These are phyloP conservation scores for Oropetium thomaeum DNA, from an alignment of 176 grass and related monocot genomes.

Conservation along the genomic window DNA sequence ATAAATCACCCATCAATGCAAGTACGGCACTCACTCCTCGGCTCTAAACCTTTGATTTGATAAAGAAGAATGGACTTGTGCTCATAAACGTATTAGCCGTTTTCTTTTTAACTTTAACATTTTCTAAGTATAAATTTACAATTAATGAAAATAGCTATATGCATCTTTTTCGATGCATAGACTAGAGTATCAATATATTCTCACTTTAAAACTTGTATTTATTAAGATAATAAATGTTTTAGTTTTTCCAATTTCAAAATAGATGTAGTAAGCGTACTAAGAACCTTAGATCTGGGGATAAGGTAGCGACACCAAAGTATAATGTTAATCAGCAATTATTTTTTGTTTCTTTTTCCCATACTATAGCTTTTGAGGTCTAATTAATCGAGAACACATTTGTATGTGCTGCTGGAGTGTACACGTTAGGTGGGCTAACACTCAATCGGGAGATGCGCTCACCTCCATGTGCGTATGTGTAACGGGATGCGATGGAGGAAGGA, in stretches of 20 bases:
- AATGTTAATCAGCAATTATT: neutral
- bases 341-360: neutral
- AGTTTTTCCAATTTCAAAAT: too few species aligned
- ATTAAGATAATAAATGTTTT: too few species aligned
- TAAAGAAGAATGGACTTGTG: neutral
- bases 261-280: too few species aligned
- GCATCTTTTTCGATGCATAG: too few species aligned
- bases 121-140: too few species aligned
- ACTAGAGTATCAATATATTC: too few species aligned
- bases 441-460: neutral
- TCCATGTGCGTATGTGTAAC: neutral
- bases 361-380: neutral
- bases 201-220: too few species aligned
- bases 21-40: neutral
- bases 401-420: neutral
- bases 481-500: neutral
- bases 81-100: neutral
- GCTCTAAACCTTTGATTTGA: neutral
- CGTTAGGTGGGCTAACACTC: constrained; percentile 33
- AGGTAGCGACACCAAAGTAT: too few species aligned
- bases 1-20: neutral
- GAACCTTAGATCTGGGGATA: neutral
- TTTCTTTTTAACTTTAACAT: too few species aligned
- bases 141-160: too few species aligned
- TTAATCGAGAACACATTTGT: neutral